Evolutionary conservation across 1,139 yeast genomes (phyloP).

Genomic region (Torulaspora globosa): DNA sequence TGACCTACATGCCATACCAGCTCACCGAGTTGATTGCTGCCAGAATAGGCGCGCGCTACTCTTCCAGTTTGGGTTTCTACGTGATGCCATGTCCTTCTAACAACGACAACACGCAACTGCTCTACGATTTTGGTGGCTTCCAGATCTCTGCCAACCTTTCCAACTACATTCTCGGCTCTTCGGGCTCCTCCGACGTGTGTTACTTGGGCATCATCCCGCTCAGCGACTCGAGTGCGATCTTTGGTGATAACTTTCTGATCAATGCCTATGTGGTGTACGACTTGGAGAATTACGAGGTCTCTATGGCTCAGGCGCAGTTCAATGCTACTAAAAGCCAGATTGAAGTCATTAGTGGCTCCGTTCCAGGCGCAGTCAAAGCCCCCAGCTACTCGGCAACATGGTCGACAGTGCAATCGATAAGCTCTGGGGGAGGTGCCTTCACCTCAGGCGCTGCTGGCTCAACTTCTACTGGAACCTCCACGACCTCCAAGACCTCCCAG

Average conservation of each 20-base stretch:
- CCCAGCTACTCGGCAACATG: conserved; percentile 39
- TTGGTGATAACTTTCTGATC: conserved; percentile 73
- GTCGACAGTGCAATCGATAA: conserved; percentile 21
- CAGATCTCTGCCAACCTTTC: conserved; percentile 46
- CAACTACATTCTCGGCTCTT: conserved; percentile 36
- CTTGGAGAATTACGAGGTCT: conserved; percentile 58
- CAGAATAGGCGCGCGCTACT: conserved; percentile 40
- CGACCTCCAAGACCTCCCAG: background rate
- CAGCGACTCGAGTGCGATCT: conserved; percentile 37
- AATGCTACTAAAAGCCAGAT: conserved; percentile 40
- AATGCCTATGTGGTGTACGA: conserved; percentile 75
- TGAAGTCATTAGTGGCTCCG: conserved; percentile 41
- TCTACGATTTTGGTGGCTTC: conserved; percentile 51
- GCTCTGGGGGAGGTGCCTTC: conserved; percentile 34
- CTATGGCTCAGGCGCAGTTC: conserved; percentile 57
- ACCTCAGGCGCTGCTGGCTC: conserved; percentile 4
- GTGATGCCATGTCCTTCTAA: conserved; percentile 34
- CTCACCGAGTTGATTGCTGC: conserved; percentile 41
- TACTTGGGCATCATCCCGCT: conserved; percentile 37
- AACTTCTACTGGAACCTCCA: background rate
- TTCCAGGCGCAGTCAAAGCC: conserved; percentile 48
- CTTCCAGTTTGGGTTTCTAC: conserved; percentile 37
- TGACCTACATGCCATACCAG: conserved; percentile 48
- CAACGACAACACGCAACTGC: conserved; percentile 31
- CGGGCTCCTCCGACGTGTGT: conserved; percentile 30